Evolutionary conservation across 257 asterid species (phyloP).

Genomic region (Penstemon newberryi): DNA sequence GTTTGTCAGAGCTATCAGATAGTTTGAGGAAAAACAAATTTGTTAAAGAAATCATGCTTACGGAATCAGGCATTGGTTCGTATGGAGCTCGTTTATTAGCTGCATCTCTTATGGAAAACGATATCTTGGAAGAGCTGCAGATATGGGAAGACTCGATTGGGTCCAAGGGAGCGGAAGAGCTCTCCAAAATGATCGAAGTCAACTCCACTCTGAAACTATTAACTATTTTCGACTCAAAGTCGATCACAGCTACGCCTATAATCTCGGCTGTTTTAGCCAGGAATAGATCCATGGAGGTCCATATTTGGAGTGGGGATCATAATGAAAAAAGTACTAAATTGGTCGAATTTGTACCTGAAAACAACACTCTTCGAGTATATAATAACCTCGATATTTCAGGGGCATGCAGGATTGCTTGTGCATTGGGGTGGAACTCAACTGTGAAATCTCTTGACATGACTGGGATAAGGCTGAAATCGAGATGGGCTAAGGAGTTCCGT

Average conservation of each 20-base stretch:
- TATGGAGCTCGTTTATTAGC: conserved; percentile 60
- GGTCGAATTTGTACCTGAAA: conserved; percentile 63
- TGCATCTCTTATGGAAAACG: conserved; percentile 56
- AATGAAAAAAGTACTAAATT: conserved; percentile 41
- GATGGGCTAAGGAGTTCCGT: conserved; percentile 84
- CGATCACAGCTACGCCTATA: conserved; percentile 56
- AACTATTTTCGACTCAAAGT: conserved; percentile 55
- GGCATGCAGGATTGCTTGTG: conserved; percentile 64
- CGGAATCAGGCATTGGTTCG: conserved; percentile 69
- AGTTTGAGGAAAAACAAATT: conserved; percentile 40
- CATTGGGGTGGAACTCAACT: conserved; percentile 70
- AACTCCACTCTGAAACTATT: conserved; percentile 61
- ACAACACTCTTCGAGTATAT: conserved; percentile 54
- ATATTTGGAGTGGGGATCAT: conserved; percentile 54
- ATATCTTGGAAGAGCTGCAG: conserved; percentile 58
- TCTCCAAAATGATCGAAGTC: conserved; percentile 88
- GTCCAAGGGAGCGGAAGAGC: conserved; percentile 70
- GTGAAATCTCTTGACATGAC: conserved; percentile 71
- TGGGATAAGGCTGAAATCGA: conserved; percentile 61
- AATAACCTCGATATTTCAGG: conserved; percentile 42
- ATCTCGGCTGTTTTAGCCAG: conserved; percentile 80
- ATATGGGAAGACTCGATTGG: conserved; percentile 90
- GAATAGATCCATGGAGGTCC: conserved; percentile 74
- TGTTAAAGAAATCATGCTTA: conserved; percentile 49
- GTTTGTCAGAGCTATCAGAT: conserved; percentile 55